These are phyloP conservation scores for Microbotryum scabiosae DNA, from an alignment of 1,284 basidiomycete species.

Conservation along the genomic window DNA sequence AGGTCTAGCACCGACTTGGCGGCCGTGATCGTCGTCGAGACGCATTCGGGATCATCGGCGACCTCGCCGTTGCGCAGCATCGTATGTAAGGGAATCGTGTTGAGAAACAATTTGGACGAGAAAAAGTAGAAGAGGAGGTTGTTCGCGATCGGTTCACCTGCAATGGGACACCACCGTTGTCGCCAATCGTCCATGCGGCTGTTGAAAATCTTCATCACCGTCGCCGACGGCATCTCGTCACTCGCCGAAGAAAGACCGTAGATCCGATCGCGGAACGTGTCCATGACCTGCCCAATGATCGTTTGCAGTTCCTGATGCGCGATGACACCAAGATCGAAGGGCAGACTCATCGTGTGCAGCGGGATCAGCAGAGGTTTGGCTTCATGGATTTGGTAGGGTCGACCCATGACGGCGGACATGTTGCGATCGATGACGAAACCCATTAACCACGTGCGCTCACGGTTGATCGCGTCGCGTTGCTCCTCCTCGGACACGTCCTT, in stretches of 20 bases:
- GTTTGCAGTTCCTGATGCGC: slow-evolving; percentile 24
- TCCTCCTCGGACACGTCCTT: slow-evolving; percentile 15
- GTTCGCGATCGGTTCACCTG: slow-evolving; percentile 26
- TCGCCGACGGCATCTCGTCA: slow-evolving; percentile 24
- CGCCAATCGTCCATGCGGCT: slow-evolving; percentile 28
- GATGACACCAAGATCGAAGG: slow-evolving; percentile 27
- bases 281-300: slow-evolving; percentile 28
- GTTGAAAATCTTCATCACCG: slow-evolving; percentile 29
- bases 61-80: slow-evolving; percentile 21
- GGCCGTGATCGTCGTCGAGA: slow-evolving; percentile 16
- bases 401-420: slow-evolving; percentile 24
- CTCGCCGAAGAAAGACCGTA: slow-evolving; percentile 22
- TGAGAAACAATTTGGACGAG: slow-evolving; percentile 25
- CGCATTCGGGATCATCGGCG: slow-evolving; percentile 16
- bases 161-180: slow-evolving; percentile 19
- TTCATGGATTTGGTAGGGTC: slow-evolving; percentile 27
- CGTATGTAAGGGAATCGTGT: slow-evolving; percentile 25
- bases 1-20: slow-evolving; percentile 16
- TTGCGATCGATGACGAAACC: slow-evolving; percentile 25
- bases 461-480: slow-evolving; percentile 21
- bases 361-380: slow-evolving; percentile 23
- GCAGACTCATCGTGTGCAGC: slow-evolving; percentile 17
- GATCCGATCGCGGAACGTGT: slow-evolving; percentile 25
- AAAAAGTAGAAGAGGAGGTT: slow-evolving; percentile 26
- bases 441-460: slow-evolving; percentile 26